Base-by-base conservation (phyloP, 495 filamentous ascomycete genomes). In the Parmelia sp. region DNA sequence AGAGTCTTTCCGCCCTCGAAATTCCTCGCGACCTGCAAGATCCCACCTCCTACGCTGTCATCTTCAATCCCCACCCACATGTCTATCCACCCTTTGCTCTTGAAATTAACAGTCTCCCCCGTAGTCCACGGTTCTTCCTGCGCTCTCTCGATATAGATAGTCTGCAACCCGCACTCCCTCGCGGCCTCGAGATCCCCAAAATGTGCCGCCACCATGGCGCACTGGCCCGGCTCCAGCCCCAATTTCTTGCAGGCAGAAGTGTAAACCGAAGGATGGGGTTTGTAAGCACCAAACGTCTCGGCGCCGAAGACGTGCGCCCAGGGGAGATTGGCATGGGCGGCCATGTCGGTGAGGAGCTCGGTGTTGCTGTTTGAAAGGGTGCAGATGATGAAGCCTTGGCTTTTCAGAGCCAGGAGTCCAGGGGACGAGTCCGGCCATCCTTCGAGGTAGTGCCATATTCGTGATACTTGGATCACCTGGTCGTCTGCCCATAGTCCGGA, bases 181-280 rank as follows among this genome's bases (percentile, higher is more conserved):
- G 89, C 90, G 0, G 83, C 88, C 57, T 83, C 79, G 65, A 92
- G 69, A 70, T 92, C 90, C 17, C 65, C 69, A 57, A 92, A 71
- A 74, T 95, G 90, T 47, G 89, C 83, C 19, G 90, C 89, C n/a
- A 92, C 89, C 83, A 93, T 80, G 0, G 82, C 88, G 60, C 90
- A 88, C 66, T 92, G 80, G 23, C 65, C 66, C 1, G 84, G 81
- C 65, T 82, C 70, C 51, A 87, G 60, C 0, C 82, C 85, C 53
- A 92, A 73, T 51, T 75, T 74, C 51, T 76, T 69, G 19, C 80
- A 88, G 3, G 88, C 89, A 0, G 89, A 90, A 0, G 78, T 74
- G 72, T 92, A 92, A 9, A 88, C 85, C 47, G 73, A 75, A 21
- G 85, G 81, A 65, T 83, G 80, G 10, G 90, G 90, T 72, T 94